Evolutionary conservation across 2,329 filamentous ascomycete genomes (phyloP).

Genomic region (Phoma sp.): DNA sequence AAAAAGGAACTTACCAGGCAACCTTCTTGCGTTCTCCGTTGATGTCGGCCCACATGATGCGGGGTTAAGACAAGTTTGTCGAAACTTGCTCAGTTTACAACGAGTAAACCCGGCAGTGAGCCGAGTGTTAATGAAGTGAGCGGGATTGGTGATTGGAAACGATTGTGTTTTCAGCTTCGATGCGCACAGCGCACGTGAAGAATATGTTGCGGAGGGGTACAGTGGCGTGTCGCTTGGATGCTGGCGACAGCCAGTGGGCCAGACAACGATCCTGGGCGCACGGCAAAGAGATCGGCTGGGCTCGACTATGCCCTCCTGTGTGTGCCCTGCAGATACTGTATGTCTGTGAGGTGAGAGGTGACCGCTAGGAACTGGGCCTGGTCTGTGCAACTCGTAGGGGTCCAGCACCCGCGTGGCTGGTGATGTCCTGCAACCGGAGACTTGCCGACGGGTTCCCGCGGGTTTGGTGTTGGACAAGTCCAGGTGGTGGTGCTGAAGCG

Average conservation of each 20-base stretch:
- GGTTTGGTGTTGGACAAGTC: conserved; percentile 20
- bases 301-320: conserved; percentile 27
- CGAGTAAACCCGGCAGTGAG: conserved; percentile 20
- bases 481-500: conserved; percentile 21
- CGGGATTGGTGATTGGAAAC: conserved; percentile 25
- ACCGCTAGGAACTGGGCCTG: conserved; percentile 23
- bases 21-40: conserved; percentile 77
- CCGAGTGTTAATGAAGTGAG: conserved; percentile 27
- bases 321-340: conserved; percentile 8
- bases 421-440: conserved; percentile 23
- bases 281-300: conserved; percentile 30
- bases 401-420: conserved; percentile 31
- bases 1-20: conserved; percentile 66
- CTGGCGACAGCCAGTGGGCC: conserved; percentile 21
- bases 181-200: conserved; percentile 37
- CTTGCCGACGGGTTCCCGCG: conserved; percentile 27
- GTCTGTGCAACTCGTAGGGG: conserved; percentile 28
- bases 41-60: conserved; percentile 64
- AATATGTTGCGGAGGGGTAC: conserved; percentile 31
- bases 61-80: conserved; percentile 34
- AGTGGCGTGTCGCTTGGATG: conserved; percentile 29
- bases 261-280: conserved; percentile 27
- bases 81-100: conserved; percentile 41
- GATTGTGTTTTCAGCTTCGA: conserved; percentile 23
- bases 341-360: conserved; percentile 13